A percentile compares a stretch with the other conserved stretches of the same genome.
phyloP scores from a whole-genome alignment of 2,329 filamentous ascomycete species.

The Pseudogymnoascus sp. region DNA sequence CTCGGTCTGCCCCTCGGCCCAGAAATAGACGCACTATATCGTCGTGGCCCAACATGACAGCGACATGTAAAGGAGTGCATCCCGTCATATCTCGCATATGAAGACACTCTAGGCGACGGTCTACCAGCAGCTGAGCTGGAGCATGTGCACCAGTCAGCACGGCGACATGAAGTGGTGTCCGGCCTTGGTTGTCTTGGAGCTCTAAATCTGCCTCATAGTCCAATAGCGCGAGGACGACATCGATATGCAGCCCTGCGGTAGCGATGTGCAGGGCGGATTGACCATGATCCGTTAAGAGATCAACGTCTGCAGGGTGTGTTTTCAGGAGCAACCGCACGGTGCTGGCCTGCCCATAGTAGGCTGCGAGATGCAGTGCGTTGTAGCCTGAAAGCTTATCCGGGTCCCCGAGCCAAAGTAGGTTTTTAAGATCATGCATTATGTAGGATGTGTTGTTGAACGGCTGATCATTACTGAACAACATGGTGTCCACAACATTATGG shows the following conservation, averaged over 20 bases:
- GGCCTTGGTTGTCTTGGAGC: not conserved
- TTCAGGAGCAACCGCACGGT: not conserved
- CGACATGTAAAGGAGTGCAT: not conserved
- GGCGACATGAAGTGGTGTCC: not conserved
- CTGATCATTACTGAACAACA: not conserved
- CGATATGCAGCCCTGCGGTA: not conserved
- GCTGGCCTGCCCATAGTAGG: not conserved
- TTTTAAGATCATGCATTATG: not conserved
- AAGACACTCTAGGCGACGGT: not conserved
- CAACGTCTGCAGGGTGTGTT: not conserved
- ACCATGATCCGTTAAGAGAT: not conserved
- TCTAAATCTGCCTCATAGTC: not conserved
- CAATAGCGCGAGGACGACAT: not conserved
- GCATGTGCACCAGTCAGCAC: not conserved
- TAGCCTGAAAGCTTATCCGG: not conserved
- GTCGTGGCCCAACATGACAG: not conserved
- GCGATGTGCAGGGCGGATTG: not conserved
- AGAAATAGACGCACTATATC: not conserved
- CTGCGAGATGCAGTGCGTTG: not conserved
- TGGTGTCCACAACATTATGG: not conserved
- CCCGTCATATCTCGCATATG: not conserved
- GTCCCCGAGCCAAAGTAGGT: not conserved
- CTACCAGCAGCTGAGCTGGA: not conserved
- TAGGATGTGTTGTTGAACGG: not conserved
- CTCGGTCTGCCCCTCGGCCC: not conserved